phyloP scores from a whole-genome alignment of 371 early-diverging fungal genomes.

The Choanephora cucurbitarum region DNA sequence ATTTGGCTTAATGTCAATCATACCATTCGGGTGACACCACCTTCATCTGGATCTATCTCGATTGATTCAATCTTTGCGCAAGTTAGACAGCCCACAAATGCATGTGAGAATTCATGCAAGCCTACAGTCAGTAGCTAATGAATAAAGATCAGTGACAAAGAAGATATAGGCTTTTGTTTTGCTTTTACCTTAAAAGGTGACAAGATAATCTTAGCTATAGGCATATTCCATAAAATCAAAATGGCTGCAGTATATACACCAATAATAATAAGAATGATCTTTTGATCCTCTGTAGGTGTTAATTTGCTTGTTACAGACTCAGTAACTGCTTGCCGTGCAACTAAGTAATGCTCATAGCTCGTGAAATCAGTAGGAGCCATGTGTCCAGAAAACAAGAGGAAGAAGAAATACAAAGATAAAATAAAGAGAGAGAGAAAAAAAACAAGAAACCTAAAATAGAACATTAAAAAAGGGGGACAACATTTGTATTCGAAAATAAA shows the following conservation, averaged over 20 bases:
- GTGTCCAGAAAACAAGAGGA: not conserved
- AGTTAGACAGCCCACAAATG: slow-evolving; percentile 79
- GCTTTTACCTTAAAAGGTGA: slow-evolving; percentile 83
- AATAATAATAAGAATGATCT: slow-evolving; percentile 67
- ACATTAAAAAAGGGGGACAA: too few relatives aligned
- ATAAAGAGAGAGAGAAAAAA: not conserved
- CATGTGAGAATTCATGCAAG: slow-evolving; percentile 85
- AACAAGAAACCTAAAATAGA: not conserved
- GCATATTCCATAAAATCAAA: slow-evolving; percentile 85
- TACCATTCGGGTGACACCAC: slow-evolving; percentile 86
- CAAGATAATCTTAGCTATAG: slow-evolving; percentile 77
- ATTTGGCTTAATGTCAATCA: not conserved
- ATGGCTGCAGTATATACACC: slow-evolving; percentile 73
- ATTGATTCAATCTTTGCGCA: slow-evolving; percentile 92
- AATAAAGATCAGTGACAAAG: slow-evolving; percentile 4
- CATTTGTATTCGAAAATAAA: too few relatives aligned
- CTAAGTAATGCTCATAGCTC: slow-evolving; percentile 40
- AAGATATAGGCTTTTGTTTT: not conserved
- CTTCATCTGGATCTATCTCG: slow-evolving; percentile 90
- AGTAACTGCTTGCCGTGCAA: slow-evolving; percentile 44
- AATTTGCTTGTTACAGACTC: slow-evolving; percentile 38
- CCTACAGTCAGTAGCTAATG: slow-evolving; percentile 74
- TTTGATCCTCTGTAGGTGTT: slow-evolving; percentile 69
- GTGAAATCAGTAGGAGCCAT: slow-evolving; percentile 37
- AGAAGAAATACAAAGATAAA: not conserved